Percentiles rank a stretch among this genome's conserved stretches.
Conservation (phyloP, 371 early-diverging fungal genomes). For the Rhizopus sp. region DNA sequence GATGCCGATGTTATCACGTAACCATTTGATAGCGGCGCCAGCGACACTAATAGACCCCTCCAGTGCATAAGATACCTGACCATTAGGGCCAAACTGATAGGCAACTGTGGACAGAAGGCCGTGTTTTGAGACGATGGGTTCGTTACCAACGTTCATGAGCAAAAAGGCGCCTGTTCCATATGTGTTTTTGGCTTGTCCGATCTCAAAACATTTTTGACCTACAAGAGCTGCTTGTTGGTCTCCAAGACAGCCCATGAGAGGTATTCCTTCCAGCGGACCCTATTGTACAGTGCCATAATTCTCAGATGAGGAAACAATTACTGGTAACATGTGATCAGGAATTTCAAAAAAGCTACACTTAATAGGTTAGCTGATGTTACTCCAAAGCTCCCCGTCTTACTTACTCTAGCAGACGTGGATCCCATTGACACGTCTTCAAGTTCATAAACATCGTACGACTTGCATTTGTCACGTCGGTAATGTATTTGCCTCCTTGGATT, state of each 20-base stretch:
- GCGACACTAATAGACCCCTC: constrained; percentile 96
- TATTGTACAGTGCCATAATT: constrained; percentile 68
- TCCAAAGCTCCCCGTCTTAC: neutral
- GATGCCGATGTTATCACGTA: constrained; percentile 85
- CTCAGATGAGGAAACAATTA: constrained; percentile 80
- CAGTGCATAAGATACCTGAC: constrained; percentile 82
- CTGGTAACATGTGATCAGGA: constrained; percentile 62
- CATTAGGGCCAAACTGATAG: constrained; percentile 82
- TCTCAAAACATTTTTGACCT: constrained; percentile 89
- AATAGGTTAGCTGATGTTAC: neutral
- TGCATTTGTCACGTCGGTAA: constrained; percentile 93
- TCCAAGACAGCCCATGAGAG: constrained; percentile 86
- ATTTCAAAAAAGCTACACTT: constrained; percentile 67
- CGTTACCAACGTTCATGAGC: constrained; percentile 90
- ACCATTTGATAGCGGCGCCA: constrained; percentile 93
- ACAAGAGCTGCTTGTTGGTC: constrained; percentile 98
- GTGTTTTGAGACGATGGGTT: constrained; percentile 75
- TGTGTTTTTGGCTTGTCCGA: constrained; percentile 93
- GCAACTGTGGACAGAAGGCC: constrained; percentile 93
- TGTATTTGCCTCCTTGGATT: constrained; percentile 65
- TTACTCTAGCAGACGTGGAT: constrained; percentile 67
- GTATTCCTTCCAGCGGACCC: constrained; percentile 68
- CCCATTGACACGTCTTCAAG: constrained; percentile 77
- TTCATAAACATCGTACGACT: constrained; percentile 92
- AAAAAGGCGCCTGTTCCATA: constrained; percentile 97